Base-by-base conservation (phyloP, 2,329 filamentous ascomycete genomes). In the Colletotrichum neosansevieriae region DNA sequence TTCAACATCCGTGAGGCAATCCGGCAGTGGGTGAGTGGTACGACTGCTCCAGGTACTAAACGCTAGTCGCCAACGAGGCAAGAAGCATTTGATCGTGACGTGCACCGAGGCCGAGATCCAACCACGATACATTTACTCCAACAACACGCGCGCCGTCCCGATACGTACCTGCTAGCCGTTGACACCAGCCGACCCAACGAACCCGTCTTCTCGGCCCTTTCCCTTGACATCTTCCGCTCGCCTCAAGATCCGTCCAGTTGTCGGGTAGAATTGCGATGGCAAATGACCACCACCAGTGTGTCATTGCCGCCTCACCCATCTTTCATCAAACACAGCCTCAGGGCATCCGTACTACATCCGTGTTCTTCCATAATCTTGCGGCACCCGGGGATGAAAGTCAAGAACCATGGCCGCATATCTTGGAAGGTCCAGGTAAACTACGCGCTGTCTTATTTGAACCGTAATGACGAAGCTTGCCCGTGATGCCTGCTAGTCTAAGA, bases 121-220 rank as follows among this genome's bases (percentile, higher is more conserved):
- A 59, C 47, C 50, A 45, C 44, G 24, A 38, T 53, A 29, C 32
- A 42, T 65, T 32, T 53, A 17, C 49, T 59, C 47, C 58, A 44
- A 44, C 47, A 42, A 34, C 32, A 42, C 3, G 34, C 13, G 45
- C 50, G 56, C 42, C 49, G 24, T 68, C 36, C 56, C 62, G 49
- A 59, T 40, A n/a, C 42, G 54, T 64, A 59, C 40, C 60, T 64
- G 40, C 44, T 29, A 29, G 29, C 29, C 29, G 29, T 29, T 29
- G 29, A 29, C 6, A 7, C 29, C 60, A 58, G 45, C 45, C 56
- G 40, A 38, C 42, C 61, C 49, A 66, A 24, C 49, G 34, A 56
- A 54, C 49, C 47, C 61, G 56, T 44, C 56, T 36, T 60, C 54
- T 68, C 66, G 66, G 62, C 66, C 66, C 62, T 69, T 65, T 42